Conservation (phyloP, 306 rosid species). For the Elaeagnus macrophylla region DNA sequence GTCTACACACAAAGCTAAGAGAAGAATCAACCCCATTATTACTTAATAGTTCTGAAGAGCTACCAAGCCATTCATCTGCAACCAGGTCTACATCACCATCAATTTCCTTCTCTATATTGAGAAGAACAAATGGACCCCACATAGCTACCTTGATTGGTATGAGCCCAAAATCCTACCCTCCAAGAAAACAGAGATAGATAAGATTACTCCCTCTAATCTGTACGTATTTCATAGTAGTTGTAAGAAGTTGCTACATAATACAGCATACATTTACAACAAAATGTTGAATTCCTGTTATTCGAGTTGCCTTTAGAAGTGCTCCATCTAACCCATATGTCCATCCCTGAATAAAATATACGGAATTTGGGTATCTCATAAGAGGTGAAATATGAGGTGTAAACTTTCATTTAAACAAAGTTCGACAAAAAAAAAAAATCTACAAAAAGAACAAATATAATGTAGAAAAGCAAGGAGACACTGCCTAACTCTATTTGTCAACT, state of each 20-base stretch:
- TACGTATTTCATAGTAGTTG: conserved; percentile 11
- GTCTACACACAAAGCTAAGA: conserved; percentile 57
- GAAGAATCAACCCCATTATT: conserved; percentile 59
- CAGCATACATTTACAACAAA: conserved; percentile 56
- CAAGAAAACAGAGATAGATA: conserved; percentile 36
- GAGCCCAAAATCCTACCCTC: conserved; percentile 77
- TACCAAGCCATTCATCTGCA: conserved; percentile 75
- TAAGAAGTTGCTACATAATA: conserved; percentile 8
- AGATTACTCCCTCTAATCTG: conserved; percentile 11
- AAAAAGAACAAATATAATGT: too few species aligned
- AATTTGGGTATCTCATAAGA: neutral
- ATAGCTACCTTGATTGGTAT: conserved; percentile 52
- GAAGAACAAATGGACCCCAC: conserved; percentile 85
- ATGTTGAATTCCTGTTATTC: conserved; percentile 64
- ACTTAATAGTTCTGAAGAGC: conserved; percentile 51
- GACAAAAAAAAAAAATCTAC: neutral
- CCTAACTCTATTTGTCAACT: neutral
- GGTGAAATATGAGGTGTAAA: neutral
- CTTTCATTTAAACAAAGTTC: neutral
- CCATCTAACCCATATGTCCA: conserved; percentile 91
- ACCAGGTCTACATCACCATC: conserved; percentile 31
- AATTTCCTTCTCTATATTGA: conserved; percentile 44
- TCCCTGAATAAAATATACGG: conserved; percentile 43
- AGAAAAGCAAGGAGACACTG: neutral
- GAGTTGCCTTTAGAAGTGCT: conserved; percentile 65